These are phyloP conservation scores for Cymbidium sinense DNA, from an alignment of 106 monocot species.

Conservation along the genomic window DNA sequence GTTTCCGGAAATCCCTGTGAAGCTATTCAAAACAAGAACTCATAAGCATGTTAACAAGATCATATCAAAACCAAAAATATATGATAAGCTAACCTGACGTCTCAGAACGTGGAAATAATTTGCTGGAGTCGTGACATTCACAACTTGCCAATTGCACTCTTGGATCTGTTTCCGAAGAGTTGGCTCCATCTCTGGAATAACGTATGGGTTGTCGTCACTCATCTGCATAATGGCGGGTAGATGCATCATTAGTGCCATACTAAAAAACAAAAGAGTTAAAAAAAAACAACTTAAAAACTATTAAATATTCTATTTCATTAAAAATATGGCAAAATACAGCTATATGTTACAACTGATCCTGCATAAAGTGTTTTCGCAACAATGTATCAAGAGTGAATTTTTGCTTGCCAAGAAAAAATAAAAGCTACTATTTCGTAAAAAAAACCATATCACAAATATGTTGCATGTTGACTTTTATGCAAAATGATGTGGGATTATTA, in stretches of 20 bases:
- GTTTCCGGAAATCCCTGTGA: conserved; percentile 96
- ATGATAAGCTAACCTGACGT: conserved; percentile 55
- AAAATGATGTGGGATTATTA: neutral
- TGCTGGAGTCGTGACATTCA: conserved; percentile 94
- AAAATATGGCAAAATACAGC: neutral
- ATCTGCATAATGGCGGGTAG: conserved; percentile 40
- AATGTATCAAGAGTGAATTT: neutral
- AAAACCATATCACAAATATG: neutral
- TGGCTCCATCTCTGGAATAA: conserved; percentile 97
- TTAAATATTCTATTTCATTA: neutral
- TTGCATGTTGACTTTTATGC: neutral
- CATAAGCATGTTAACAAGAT: conserved; percentile 5
- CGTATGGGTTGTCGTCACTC: conserved; percentile 92
- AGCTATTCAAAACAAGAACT: conserved; percentile 36
- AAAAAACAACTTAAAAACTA: no score
- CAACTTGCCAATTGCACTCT: conserved; percentile 98
- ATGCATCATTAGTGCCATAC: neutral
- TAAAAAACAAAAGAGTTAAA: neutral
- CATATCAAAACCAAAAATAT: conserved; percentile 1
- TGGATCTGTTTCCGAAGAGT: conserved; percentile 94
- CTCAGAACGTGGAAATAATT: conserved; percentile 98
- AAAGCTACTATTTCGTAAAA: neutral
- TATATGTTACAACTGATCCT: neutral
- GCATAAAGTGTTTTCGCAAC: neutral
- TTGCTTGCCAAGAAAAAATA: neutral